phyloP scores from a whole-genome alignment of 805 yeast species.

The Wickerhamiella occidentalis region DNA sequence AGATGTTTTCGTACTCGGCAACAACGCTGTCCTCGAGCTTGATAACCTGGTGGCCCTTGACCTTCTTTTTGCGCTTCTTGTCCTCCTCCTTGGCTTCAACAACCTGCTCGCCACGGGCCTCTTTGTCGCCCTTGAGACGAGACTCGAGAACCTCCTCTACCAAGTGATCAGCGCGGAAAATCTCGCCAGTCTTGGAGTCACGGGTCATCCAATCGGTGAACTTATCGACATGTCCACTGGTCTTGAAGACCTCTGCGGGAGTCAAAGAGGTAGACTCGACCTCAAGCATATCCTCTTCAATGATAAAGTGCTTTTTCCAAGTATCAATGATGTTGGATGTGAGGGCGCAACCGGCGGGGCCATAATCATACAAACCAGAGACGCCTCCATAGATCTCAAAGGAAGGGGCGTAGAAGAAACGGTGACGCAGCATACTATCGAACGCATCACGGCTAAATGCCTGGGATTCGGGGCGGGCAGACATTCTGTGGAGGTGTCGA shows the following conservation, averaged over 20 bases:
- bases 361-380: conserved; percentile 93
- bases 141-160: conserved; percentile 96
- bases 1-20: conserved; percentile 67
- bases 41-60: conserved; percentile 81
- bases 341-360: conserved; percentile 98
- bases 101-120: conserved; percentile 73
- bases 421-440: conserved; percentile 83
- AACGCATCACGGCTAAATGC: conserved; percentile 70
- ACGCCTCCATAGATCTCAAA: conserved; percentile 98
- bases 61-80: conserved; percentile 82
- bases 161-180: conserved; percentile 95
- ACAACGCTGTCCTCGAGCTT: conserved; percentile 74
- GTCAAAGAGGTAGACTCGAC: conserved; percentile 97
- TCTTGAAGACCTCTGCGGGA: conserved; percentile 93
- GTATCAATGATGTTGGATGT: conserved; percentile 90
- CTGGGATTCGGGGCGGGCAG: conserved; percentile 20
- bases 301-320: conserved; percentile 95
- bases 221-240: conserved; percentile 98
- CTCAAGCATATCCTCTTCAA: conserved; percentile 98
- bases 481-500: conserved; percentile 15
- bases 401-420: conserved; percentile 96
- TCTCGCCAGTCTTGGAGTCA: conserved; percentile 91
- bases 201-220: conserved; percentile 99
- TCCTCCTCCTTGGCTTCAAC: conserved; percentile 51
- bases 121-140: conserved; percentile 91